Conservation (phyloP, 495 filamentous ascomycete genomes). For the Penicillium atrosanguineum region DNA sequence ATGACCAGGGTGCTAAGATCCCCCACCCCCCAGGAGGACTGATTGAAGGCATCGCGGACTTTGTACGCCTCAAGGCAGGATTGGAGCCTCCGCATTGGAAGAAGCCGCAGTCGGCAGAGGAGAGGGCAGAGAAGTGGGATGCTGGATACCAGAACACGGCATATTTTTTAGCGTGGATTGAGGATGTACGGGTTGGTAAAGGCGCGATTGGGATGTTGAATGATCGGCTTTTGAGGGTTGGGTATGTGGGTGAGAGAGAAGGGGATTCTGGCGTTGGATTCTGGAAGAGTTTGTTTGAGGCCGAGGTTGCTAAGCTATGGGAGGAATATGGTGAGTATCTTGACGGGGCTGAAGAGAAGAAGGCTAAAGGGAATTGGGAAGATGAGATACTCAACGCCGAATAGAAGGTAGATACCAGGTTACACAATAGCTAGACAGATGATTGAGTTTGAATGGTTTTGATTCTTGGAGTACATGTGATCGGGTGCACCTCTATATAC, state of each 20-base stretch:
- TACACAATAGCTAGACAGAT: neutral
- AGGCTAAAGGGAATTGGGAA: conserved; percentile 25
- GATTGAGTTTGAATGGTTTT: conserved; percentile 9
- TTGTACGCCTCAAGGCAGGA: conserved; percentile 74
- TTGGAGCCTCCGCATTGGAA: conserved; percentile 85
- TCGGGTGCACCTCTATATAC: conserved; percentile 25
- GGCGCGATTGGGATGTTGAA: conserved; percentile 76
- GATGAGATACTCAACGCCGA: conserved; percentile 28
- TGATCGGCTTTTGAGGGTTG: conserved; percentile 57
- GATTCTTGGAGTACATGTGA: conserved; percentile 28
- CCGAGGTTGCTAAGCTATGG: conserved; percentile 67
- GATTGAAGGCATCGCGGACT: conserved; percentile 93
- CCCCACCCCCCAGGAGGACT: conserved; percentile 65
- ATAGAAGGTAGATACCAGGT: neutral
- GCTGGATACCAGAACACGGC: conserved; percentile 89
- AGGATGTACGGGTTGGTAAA: conserved; percentile 66
- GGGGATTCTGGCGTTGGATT: conserved; percentile 55
- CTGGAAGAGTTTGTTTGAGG: conserved; percentile 69
- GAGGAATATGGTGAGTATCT: conserved; percentile 60
- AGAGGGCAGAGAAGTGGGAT: conserved; percentile 66
- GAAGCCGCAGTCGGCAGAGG: conserved; percentile 47
- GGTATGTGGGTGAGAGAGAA: conserved; percentile 36
- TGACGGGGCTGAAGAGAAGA: conserved; percentile 16
- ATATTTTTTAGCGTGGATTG: conserved; percentile 76
- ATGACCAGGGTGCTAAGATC: conserved; percentile 5